Conservation (phyloP, 2,329 filamentous ascomycete genomes). For the Penicillium sp. region DNA sequence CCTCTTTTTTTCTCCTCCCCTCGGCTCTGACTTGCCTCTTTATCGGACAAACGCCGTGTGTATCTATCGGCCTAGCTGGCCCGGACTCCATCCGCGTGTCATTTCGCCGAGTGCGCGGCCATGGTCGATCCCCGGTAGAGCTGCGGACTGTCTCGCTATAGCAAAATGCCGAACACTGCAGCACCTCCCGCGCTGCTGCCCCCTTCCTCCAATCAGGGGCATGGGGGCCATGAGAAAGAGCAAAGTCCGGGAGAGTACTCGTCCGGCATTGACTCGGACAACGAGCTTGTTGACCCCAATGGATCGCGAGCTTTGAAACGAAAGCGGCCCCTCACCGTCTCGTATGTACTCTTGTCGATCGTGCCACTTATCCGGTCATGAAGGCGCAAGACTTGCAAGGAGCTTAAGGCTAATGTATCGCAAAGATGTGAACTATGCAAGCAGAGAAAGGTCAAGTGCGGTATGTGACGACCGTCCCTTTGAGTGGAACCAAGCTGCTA, state of each 20-base stretch:
- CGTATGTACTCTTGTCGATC: slow-evolving; percentile 31
- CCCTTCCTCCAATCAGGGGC: slow-evolving; percentile 23
- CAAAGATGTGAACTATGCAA: slow-evolving; percentile 48
- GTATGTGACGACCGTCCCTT: slow-evolving; percentile 26
- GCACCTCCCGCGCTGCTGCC: slow-evolving; percentile 24
- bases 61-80: neutral
- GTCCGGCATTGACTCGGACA: slow-evolving; percentile 39
- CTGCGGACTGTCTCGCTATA: slow-evolving; percentile 29
- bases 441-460: slow-evolving; percentile 50
- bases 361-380: neutral
- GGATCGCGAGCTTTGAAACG: slow-evolving; percentile 37
- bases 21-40: slow-evolving; percentile 12
- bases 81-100: slow-evolving; percentile 6
- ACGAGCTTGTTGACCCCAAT: slow-evolving; percentile 30
- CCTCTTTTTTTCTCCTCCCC: slow-evolving; percentile 7
- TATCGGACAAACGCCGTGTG: slow-evolving; percentile 18
- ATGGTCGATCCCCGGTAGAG: slow-evolving; percentile 27
- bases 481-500: neutral
- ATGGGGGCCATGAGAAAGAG: slow-evolving; percentile 29
- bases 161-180: slow-evolving; percentile 38
- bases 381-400: neutral
- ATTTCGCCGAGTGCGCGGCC: slow-evolving; percentile 6
- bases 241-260: slow-evolving; percentile 38
- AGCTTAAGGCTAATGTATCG: slow-evolving; percentile 21
- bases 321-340: slow-evolving; percentile 42